Conservation (phyloP, 73 alveolate genomes). For the Durusdinium trenchii region DNA sequence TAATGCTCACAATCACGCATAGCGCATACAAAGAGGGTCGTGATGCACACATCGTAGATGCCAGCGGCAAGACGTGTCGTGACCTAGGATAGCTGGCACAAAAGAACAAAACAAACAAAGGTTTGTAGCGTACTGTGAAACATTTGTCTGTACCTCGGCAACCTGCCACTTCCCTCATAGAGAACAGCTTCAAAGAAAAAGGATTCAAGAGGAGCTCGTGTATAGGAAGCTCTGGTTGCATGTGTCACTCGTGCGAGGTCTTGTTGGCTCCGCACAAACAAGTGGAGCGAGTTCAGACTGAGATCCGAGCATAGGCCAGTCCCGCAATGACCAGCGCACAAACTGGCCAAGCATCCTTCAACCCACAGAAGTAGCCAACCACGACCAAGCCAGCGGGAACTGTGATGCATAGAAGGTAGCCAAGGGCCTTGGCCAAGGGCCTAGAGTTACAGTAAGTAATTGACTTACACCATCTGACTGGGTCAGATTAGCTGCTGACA, state of each 20-base stretch:
- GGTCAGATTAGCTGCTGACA: not conserved
- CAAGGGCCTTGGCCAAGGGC: constrained; percentile 28
- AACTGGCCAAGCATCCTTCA: constrained; percentile 55
- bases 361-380: constrained; percentile 18
- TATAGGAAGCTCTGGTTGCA: too few relatives aligned
- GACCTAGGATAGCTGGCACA: not conserved
- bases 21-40: constrained; percentile 70
- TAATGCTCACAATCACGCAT: constrained; percentile 89
- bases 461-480: not conserved
- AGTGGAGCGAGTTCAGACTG: not conserved
- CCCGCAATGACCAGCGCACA: constrained; percentile 40
- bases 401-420: constrained; percentile 60
- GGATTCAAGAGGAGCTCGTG: too few relatives aligned
- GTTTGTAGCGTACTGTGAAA: not conserved
- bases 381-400: constrained; percentile 69
- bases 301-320: constrained; percentile 36
- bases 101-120: not conserved
- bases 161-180: not conserved
- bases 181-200: not conserved
- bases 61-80: constrained; percentile 87
- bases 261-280: too few relatives aligned
- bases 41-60: constrained; percentile 74
- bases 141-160: too few relatives aligned
- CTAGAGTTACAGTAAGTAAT: not conserved
- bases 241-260: too few relatives aligned